Conservation (phyloP, 2,329 filamentous ascomycete species). For the Cladosporium sp. region DNA sequence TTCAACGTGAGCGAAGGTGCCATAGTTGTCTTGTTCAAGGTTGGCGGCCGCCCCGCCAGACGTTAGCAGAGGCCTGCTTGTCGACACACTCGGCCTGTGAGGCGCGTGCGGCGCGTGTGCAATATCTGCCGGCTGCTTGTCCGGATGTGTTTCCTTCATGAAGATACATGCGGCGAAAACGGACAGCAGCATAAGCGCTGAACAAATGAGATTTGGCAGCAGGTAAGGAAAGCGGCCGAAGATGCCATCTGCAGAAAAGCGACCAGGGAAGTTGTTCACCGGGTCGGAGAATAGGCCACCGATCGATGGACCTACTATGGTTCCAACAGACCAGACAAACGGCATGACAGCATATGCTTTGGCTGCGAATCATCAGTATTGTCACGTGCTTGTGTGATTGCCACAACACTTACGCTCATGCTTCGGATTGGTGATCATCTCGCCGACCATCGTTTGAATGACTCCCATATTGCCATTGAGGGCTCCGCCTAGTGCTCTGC, state of each 20-base stretch:
- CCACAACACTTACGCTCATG: conserved; percentile 63
- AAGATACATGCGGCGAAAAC: conserved; percentile 78
- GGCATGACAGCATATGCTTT: conserved; percentile 90
- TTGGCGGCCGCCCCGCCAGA: conserved; percentile 71
- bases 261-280: conserved; percentile 67
- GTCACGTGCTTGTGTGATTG: conserved; percentile 52
- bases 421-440: conserved; percentile 78
- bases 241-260: conserved; percentile 67
- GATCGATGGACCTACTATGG: conserved; percentile 83
- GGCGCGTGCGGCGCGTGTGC: conserved; percentile 27
- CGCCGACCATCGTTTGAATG: conserved; percentile 83
- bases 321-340: conserved; percentile 89
- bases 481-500: conserved; percentile 74
- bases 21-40: conserved; percentile 67
- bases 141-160: conserved; percentile 85
- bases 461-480: conserved; percentile 85
- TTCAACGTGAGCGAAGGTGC: conserved; percentile 47
- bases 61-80: conserved; percentile 17
- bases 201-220: conserved; percentile 85
- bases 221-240: conserved; percentile 84
- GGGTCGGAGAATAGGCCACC: conserved; percentile 85
- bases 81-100: conserved; percentile 22
- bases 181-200: conserved; percentile 71
- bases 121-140: conserved; percentile 62
- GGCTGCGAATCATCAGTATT: conserved; percentile 49